These are phyloP conservation scores for Yamadazyma jaroonii DNA, from an alignment of 1,139 yeast genomes.

Conservation along the genomic window DNA sequence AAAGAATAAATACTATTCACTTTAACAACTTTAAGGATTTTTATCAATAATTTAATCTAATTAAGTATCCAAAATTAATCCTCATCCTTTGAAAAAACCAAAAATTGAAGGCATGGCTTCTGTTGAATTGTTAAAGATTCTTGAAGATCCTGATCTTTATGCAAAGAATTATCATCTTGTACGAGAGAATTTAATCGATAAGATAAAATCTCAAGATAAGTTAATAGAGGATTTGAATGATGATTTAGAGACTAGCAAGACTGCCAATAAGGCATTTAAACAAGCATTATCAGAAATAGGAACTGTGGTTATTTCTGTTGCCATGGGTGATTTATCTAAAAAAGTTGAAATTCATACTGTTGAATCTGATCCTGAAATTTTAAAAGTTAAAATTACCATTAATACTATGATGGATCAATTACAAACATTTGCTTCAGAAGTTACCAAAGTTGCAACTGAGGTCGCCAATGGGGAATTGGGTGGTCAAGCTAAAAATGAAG, in stretches of 20 bases:
- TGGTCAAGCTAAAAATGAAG: slow-evolving; percentile 82
- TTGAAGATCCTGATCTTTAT: slow-evolving; percentile 41
- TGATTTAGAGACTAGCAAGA: slow-evolving; percentile 52
- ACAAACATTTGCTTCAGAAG: slow-evolving; percentile 79
- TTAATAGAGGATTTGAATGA: slow-evolving; percentile 26
- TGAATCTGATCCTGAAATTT: slow-evolving; percentile 72
- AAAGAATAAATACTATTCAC: not conserved
- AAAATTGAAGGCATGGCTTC: slow-evolving; percentile 29
- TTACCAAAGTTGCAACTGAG: slow-evolving; percentile 81
- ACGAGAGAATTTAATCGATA: slow-evolving; percentile 31
- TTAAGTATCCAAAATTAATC: slow-evolving; percentile 14
- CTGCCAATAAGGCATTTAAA: slow-evolving; percentile 73
- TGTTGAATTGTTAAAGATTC: slow-evolving; percentile 30
- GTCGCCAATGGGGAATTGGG: slow-evolving; percentile 89
- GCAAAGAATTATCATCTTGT: slow-evolving; percentile 27
- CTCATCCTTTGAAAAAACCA: slow-evolving; percentile 18
- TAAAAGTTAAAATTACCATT: slow-evolving; percentile 75
- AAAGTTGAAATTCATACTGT: slow-evolving; percentile 71
- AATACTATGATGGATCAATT: slow-evolving; percentile 88
- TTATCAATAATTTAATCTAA: no score
- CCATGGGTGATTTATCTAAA: slow-evolving; percentile 80
- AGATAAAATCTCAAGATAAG: slow-evolving; percentile 31
- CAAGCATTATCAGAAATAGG: slow-evolving; percentile 78
- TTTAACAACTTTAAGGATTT: not conserved
- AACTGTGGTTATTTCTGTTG: slow-evolving; percentile 78